Percentiles rank a stretch among this genome's conserved stretches.
Evolutionary conservation across 345 rosid genomes (phyloP).

Genomic region (Crucihimalaya himalaica): DNA sequence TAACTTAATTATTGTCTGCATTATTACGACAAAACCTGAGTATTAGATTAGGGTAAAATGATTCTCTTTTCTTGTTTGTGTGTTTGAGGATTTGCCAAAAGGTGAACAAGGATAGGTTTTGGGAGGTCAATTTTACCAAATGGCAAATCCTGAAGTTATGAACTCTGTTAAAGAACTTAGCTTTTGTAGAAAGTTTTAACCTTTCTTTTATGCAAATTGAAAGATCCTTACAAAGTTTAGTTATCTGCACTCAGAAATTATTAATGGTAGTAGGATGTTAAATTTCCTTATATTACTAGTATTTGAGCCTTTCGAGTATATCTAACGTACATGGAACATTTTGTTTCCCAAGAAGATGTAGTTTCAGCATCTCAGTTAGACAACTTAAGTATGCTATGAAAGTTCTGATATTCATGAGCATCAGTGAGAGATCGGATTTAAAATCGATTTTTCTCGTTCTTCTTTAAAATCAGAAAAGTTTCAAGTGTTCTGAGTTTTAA

Average conservation of each 20-base stretch:
- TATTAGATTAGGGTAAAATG: no score
- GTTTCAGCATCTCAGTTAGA: not conserved
- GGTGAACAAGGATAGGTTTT: not conserved
- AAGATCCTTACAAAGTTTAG: not conserved
- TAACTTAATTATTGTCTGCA: not conserved
- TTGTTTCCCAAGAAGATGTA: not conserved
- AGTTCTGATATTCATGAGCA: not conserved
- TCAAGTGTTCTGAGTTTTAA: not conserved
- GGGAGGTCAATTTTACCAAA: not conserved
- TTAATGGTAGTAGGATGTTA: not conserved
- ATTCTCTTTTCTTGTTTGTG: not conserved
- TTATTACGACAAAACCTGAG: no score
- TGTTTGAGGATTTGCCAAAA: not conserved
- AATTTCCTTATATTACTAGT: not conserved
- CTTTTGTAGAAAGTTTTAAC: not conserved
- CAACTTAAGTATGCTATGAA: not conserved
- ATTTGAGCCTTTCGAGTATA: not conserved
- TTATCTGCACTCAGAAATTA: not conserved
- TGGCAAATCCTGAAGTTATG: not conserved
- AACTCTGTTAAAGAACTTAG: not conserved
- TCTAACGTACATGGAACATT: not conserved
- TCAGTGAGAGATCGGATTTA: not conserved
- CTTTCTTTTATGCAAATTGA: slow-evolving; percentile 1
- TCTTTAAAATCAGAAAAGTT: not conserved
- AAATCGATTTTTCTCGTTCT: not conserved